phyloP scores from a whole-genome alignment of 331 rosid genomes.

The Quercus tomentella region DNA sequence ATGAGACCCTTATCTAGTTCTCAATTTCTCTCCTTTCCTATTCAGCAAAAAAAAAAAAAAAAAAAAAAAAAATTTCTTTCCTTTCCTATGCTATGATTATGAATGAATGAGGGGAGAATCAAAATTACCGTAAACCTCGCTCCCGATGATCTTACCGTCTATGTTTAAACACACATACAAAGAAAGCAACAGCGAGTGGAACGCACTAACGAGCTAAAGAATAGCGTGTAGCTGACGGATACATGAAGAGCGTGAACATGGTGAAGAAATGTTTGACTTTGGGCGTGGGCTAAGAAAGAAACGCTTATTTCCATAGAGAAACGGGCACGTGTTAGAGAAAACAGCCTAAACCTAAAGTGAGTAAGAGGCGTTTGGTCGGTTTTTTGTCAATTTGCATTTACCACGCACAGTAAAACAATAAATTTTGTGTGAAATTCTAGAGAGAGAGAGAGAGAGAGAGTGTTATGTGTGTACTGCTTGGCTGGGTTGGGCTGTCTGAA shows the following conservation, averaged over 20 bases:
- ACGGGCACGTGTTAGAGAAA: conserved; percentile 40
- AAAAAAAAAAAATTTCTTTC: too few species aligned
- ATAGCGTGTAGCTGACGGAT: background rate
- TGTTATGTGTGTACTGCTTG: too few species aligned
- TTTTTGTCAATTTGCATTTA: conserved; percentile 61
- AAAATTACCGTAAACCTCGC: too few species aligned
- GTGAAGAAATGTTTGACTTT: conserved; percentile 48
- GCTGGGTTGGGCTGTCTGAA: background rate
- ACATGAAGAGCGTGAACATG: background rate
- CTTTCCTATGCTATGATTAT: too few species aligned
- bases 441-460: background rate
- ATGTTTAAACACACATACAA: too few species aligned
- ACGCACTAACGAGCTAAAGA: conserved; percentile 6
- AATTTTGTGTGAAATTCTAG: conserved; percentile 17
- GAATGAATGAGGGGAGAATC: too few species aligned
- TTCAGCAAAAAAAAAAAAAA: too few species aligned
- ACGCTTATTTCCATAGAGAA: conserved; percentile 12
- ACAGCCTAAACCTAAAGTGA: conserved; percentile 26
- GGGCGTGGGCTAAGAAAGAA: background rate
- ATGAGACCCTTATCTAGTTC: too few species aligned
- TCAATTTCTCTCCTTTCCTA: too few species aligned
- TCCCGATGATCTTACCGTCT: too few species aligned
- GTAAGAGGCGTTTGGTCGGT: conserved; percentile 48
- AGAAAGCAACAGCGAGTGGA: background rate
- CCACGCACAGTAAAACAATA: conserved; percentile 40